Evolutionary conservation across 176 grass and related monocot genomes (phyloP).

Genomic region (Saccharum spontaneum): DNA sequence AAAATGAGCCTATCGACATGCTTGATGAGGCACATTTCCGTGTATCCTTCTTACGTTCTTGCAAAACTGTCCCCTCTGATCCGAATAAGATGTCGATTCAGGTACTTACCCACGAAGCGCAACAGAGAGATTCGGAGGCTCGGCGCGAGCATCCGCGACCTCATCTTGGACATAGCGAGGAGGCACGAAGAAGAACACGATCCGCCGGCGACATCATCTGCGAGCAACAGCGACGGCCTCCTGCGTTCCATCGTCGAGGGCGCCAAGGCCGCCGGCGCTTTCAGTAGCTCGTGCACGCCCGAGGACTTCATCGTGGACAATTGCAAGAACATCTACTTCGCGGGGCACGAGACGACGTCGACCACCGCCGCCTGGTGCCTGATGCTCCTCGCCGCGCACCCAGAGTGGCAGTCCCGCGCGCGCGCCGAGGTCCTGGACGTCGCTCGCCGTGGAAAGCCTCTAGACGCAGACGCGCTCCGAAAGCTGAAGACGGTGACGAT

Average conservation of each 20-base stretch:
- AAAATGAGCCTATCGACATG: not conserved
- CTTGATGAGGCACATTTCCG: not conserved
- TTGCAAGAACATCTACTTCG: conserved; percentile 90
- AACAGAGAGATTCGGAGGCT: conserved; percentile 72
- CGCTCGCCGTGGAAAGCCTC: conserved; percentile 26
- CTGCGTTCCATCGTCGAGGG: conserved; percentile 72
- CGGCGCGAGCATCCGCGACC: conserved; percentile 33
- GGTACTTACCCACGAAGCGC: conserved; percentile 62
- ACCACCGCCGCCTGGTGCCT: conserved; percentile 66
- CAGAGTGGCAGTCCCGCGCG: conserved; percentile 57
- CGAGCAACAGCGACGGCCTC: conserved; percentile 34
- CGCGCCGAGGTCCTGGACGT: conserved; percentile 47
- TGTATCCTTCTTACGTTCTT: not conserved
- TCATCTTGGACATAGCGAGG: conserved; percentile 52
- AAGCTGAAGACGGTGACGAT: conserved; percentile 77
- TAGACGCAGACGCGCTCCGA: conserved; percentile 45
- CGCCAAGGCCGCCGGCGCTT: conserved; percentile 10
- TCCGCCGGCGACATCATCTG: not conserved
- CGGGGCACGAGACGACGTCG: conserved; percentile 65
- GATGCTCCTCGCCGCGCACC: conserved; percentile 70
- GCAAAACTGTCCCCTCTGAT: not conserved
- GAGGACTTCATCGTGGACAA: conserved; percentile 79
- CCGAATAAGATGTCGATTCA: not conserved
- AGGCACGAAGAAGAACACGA: conserved; percentile 20
- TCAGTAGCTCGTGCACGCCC: not conserved